phyloP scores from a whole-genome alignment of 2,329 filamentous ascomycete species.

The Conoideocrella luteorostrata region DNA sequence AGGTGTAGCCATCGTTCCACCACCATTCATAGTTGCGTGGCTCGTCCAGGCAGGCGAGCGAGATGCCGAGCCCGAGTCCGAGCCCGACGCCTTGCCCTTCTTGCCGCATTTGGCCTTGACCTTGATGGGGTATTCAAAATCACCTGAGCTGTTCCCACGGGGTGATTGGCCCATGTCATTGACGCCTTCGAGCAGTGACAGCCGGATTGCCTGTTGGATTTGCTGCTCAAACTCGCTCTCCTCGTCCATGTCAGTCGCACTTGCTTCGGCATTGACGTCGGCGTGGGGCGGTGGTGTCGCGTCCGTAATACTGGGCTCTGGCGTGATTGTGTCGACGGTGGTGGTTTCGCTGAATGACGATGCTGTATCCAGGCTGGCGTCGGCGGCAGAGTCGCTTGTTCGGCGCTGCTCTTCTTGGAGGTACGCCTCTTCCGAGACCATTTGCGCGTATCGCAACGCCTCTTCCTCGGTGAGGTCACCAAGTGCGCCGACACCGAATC shows the following conservation, averaged over 20 bases:
- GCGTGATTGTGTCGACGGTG: conserved; percentile 44
- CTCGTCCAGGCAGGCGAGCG: conserved; percentile 29
- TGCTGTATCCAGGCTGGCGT: conserved; percentile 36
- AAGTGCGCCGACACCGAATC: conserved; percentile 75
- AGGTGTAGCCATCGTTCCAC: conserved; percentile 12
- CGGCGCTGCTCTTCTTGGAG: conserved; percentile 50
- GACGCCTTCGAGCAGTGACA: conserved; percentile 52
- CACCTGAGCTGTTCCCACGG: conserved; percentile 37
- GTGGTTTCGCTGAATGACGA: conserved; percentile 36
- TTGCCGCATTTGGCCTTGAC: conserved; percentile 37
- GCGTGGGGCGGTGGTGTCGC: conserved; percentile 25
- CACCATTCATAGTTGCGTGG: conserved; percentile 26
- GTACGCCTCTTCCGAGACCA: conserved; percentile 58
- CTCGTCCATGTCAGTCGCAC: conserved; percentile 17
- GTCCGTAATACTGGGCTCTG: conserved; percentile 46
- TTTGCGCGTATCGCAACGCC: conserved; percentile 56
- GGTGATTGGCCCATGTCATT: conserved; percentile 42
- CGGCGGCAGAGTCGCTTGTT: conserved; percentile 44
- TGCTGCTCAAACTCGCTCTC: conserved; percentile 54
- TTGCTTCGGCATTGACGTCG: not conserved
- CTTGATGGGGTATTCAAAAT: conserved; percentile 46
- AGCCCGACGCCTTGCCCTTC: conserved; percentile 30
- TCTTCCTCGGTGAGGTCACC: conserved; percentile 61
- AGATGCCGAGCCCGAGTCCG: conserved; percentile 17
- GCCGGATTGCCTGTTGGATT: conserved; percentile 55